Base-by-base conservation (phyloP, 208 protist species). In the Borovskyia barvae region DNA sequence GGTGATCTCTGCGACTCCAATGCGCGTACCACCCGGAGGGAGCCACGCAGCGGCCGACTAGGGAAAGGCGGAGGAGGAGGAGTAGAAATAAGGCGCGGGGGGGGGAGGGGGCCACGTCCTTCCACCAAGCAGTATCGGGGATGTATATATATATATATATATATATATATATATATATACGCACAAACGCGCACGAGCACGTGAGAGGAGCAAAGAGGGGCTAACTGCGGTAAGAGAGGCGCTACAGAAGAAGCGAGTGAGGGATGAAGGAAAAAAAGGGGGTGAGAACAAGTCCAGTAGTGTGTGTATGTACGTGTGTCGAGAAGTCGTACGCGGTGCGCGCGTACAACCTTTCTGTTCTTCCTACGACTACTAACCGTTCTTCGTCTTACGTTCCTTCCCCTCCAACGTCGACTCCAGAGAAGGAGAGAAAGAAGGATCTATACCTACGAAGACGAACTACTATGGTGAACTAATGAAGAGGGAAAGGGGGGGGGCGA, bases 381-480 rank as follows among this genome's bases (percentile, higher is more conserved):
- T n/a, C n/a, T n/a, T n/a, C n/a, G n/a, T n/a, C n/a, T n/a, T n/a
- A 33, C 19, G 24, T 58, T 22, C 51, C 24, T 66, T 28, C 5
- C 11, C 17, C 3, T 1, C 4, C 26, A 56, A 62, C n/a, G 6
- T 19, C 7, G 6, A 53, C 35, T 33, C 0, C 41, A 66, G 22
- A 66, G 35, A 59, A 3, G 59, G 36, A 29, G 47, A 56, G 29
- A 64, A 55, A 51, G 55, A 50, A 39, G 15, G 14, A 39, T n/a
- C 35, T 39, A 39, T 8, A 39, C 8, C 8, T 39, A 39, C 35
- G 35, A 39, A 39, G 14, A 14, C 35, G 14, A 39, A 39, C 11
- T 8, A 14, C 14, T 41, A 25, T 28, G 48, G 11, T n/a, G 25
- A 36, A 5, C 48, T 14, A 53, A 12, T 11, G 5, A 7, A 50